Evolutionary conservation across 306 rosid genomes (phyloP), one percentile per base, ranked within the genome.

Genomic region (Oemleria cerasiformis): DNA sequence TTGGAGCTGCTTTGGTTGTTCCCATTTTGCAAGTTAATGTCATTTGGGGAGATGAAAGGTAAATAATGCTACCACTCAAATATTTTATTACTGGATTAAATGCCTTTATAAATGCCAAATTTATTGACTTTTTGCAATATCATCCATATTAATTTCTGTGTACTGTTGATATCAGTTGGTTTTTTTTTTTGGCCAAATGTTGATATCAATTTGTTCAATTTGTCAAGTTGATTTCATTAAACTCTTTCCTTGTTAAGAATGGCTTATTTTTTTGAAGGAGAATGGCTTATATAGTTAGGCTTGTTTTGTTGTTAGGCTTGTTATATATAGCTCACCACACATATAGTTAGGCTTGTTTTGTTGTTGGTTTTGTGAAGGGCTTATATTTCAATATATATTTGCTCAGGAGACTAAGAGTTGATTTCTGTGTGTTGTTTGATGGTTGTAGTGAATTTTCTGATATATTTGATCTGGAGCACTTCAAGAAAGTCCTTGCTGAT

Each of bases 1-100:
- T 94, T 65, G 97, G 97, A 0, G 99, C 97, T 82, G 83, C 97
- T 70, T 70, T 94, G 83, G 92, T 94, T 71, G 96, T 94, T 79
- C 99, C 99, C 60, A 84, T 91, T 30, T 86, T 94, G 83, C 99
- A 94, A 86, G 97, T 94, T 77, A 94, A 94, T 56, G 88, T 85
- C 75, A 94, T 94, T 65, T 94, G 99, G 99, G 99, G 92, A 49
- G 99, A 94, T 84, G 99, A 94, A 81, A 94, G 99, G 99, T 89
- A 79, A 41, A 17, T 40, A 49, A 41, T 5, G 30, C n/a, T 42
- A 1, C 30, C 4, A 9, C 65, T 39, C 20, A n/a, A 9, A 64
- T 39, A 19, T 19, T 55, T 65, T 56, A 44, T 30, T 11, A 6
- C 50, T 19, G 13, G 21, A 49, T 17, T 39, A 48, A 7, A 8